These are phyloP conservation scores for Andalucia godoyi DNA, from an alignment of 78 protist species.

Conservation along the genomic window DNA sequence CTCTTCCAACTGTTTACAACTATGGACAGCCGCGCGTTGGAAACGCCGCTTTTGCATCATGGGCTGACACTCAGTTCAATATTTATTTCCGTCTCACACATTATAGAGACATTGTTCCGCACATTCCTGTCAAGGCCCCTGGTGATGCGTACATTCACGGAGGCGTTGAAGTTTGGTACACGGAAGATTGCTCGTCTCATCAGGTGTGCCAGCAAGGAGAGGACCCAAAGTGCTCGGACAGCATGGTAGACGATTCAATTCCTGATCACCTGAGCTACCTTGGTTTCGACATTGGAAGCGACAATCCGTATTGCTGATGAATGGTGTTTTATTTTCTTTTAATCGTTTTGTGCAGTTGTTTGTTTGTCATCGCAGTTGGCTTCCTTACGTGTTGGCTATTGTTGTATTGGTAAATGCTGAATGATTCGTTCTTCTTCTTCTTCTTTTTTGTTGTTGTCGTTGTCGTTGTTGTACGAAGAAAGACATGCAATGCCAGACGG, in stretches of 20 bases:
- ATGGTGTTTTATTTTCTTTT: too few species aligned
- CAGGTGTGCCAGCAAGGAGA: background rate
- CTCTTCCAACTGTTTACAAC: background rate
- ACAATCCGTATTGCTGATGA: too few species aligned
- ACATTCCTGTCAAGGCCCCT: background rate
- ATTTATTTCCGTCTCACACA: slow-evolving; percentile 9
- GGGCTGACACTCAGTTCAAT: background rate
- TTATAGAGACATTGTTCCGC: background rate
- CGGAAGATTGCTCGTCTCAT: background rate
- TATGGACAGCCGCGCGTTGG: slow-evolving; percentile 11
- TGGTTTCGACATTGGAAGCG: background rate
- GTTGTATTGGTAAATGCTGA: too few species aligned
- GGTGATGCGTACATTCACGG: background rate
- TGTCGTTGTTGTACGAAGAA: too few species aligned
- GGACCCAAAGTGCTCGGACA: slow-evolving; percentile 3
- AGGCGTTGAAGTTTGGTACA: background rate
- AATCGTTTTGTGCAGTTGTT: too few species aligned
- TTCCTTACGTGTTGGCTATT: too few species aligned
- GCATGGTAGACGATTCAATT: background rate
- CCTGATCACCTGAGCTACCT: background rate
- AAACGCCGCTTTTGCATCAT: background rate
- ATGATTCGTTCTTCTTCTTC: too few species aligned
- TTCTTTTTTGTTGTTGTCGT: too few species aligned
- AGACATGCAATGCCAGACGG: too few species aligned
- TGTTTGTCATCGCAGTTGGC: too few species aligned